Evolutionary conservation across 2,329 filamentous ascomycete species (phyloP), one percentile per base, ranked within the genome.

Genomic region (Aspergillus calidoustus): DNA sequence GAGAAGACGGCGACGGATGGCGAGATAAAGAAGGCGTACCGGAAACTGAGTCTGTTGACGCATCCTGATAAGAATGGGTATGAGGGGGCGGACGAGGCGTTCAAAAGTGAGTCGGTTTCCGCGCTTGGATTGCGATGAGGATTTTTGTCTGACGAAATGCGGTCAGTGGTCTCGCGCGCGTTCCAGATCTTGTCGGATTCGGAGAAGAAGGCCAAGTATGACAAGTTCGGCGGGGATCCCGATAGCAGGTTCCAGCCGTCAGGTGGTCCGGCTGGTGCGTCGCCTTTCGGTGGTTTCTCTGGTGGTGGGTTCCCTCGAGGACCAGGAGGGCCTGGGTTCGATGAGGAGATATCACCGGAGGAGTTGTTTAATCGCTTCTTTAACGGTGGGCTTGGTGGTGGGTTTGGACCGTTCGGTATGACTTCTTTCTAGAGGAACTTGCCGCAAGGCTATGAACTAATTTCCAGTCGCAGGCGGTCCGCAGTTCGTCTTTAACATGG

Each of bases 31-130:
- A 98, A 98, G 82, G 94, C 95, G 7, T 99, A 99, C 80, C 87
- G 94, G 73, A 98, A 97, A 81, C 85, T 96, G 76, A 95, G 91
- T 75, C 82, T 99, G 72, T 84, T 98, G 73, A 99, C 95, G 62
- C 95, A 99, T 83, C 95, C 95, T 66, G 95, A 99, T 83, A 99
- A 99, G 83, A 99, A 99, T 84, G 93, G 93, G 54, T 93, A 97
- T 76, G 89, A 94, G 43, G 88, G 96, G 63, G 94, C 95, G 59
- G 95, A 97, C 76, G 95, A 99, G 81, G 95, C 95, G 34, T 99
- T 99, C 82, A 99, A 99, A 83, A 91, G 86, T 88, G 73, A 77
- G 84, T 80, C 28, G 13, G 34, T 22, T 49, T 28, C 41, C 1
- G 49, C 50, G n/a, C 38, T 31, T 28, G 1, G 34, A 41, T 23